Base-by-base conservation (phyloP, 73 alveolate genomes). In the Paramecium sexaurelia region DNA sequence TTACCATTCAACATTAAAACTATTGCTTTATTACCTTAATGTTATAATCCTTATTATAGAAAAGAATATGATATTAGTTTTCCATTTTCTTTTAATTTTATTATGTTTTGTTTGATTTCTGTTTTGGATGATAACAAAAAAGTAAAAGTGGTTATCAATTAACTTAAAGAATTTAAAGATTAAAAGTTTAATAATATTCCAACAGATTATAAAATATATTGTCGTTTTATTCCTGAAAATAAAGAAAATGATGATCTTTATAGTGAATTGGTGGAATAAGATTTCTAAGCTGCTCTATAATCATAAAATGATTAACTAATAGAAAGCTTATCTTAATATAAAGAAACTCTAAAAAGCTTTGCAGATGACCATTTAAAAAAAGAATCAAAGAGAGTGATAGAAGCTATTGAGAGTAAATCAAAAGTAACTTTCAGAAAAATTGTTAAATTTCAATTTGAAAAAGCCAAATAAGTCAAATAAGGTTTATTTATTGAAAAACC, bases 11-110 rank as follows among this genome's bases (percentile, higher is more conserved):
- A 26, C 10, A 61, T 61, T 7, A 61, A 61, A 26, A 61, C 83
- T 3, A 24, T 61, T 29, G 47, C 83, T 61, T 45, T 61, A 5
- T 13, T 29, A 26, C 83, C 83, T 2, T 22, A 61, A 61, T 61
- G 83, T 11, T 0, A 26, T 7, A 9, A 0, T 11, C 2, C 19
- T 0, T 61, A 61, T 26, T 8, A 29, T 0, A 19, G 1, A 7
- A 61, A 26, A 26, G 45, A 32, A 3, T 13, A 6, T 3, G 7
- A 61, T 26, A 26, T 20, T 61, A 61, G 83, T 29, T 61, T 61
- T 61, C 83, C 83, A 61, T 61, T 61, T 61, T 61, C 83, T 0
- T 61, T 61, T 11, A 61, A 61, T 6, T 61, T 61, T 32, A 61
- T 61, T 0, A 61, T 61, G 83, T 29, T 22, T 61, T 61, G 83